Percentiles rank a stretch among this genome's conserved stretches.
phyloP scores from a whole-genome alignment of 345 rosid genomes.

The Raphanus sativus region DNA sequence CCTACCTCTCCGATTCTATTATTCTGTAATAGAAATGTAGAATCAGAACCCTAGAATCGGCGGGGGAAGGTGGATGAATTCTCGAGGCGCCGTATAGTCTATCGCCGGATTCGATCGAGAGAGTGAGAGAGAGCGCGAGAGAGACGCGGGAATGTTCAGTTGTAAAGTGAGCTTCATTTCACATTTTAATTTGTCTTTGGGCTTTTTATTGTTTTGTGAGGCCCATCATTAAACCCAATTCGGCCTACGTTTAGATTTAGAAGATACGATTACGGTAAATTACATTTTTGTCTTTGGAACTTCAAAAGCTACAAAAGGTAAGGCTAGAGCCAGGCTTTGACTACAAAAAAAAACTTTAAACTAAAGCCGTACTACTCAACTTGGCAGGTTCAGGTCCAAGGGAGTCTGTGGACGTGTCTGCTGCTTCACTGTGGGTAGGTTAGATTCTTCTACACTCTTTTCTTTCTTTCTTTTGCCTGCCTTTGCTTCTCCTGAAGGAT shows the following conservation, averaged over 20 bases:
- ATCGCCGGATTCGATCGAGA: not conserved
- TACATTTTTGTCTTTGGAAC: not conserved
- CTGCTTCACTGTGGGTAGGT: not conserved
- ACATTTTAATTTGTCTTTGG: not conserved
- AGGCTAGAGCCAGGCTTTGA: not conserved
- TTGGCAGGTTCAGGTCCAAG: not conserved
- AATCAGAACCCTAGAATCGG: not conserved
- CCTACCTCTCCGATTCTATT: not conserved
- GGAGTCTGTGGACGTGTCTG: not conserved
- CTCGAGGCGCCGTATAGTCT: not conserved
- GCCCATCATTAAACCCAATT: not conserved
- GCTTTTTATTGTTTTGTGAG: not conserved
- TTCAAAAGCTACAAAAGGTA: not conserved
- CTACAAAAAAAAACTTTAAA: not conserved
- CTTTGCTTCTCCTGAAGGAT: constrained; percentile 26
- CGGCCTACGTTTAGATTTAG: not conserved
- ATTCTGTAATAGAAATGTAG: not conserved
- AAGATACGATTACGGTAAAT: not conserved
- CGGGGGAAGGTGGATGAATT: not conserved
- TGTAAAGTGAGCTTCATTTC: not conserved
- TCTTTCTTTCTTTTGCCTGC: constrained; percentile 26
- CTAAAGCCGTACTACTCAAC: not conserved
- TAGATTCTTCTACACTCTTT: not conserved
- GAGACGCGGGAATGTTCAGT: not conserved
- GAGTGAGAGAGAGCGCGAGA: not conserved